Evolutionary conservation across 2,329 filamentous ascomycete genomes (phyloP), one percentile per base, ranked within the genome.

Genomic region (Ilyonectria robusta): DNA sequence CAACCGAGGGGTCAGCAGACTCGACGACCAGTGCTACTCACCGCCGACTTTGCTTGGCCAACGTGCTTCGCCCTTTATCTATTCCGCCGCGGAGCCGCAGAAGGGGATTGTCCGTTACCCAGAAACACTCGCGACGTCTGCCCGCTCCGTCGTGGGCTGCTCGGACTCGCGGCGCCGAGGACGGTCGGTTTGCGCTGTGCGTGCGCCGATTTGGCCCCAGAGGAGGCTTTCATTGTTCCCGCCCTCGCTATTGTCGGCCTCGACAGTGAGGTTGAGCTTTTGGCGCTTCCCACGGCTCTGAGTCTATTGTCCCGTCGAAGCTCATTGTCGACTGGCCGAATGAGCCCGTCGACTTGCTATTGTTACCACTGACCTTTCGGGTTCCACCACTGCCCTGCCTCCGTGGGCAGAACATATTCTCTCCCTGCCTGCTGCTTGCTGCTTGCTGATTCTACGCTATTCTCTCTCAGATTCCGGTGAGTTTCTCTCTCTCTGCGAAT

Each of bases 1-100:
- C 37, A 40, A 40, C 40, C 23, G 26, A 23, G 19, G 19, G 53
- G 58, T 66, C 63, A 66, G 58, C 56, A 56, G 63, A 58, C 53
- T 61, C 5, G 35, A 31, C 17, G 11, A 33, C 35, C 17, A 19
- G 63, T 61, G 31, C 21, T 40, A 61, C 63, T 33, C 9, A 11
- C 50, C 37, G 40, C 35, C n/a, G 4, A 17, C 26, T 55, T 61
- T 44, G 62, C 50, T 47, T 51, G 40, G 44, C 8, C 29, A 23
- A 9, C 33, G 13, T 15, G 29, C 11, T 23, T 35, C 5, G 29
- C 10, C 15, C 33, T 37, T 19, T 35, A 31, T 37, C 31, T 13
- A 23, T 46, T 46, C 10, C n/a, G 19, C 44, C 44, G 19, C 44
- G 17, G 19, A 19, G 42, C 42, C 9, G 37, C 37, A 6, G 37